These are phyloP conservation scores for Dimocarpus longan DNA, from an alignment of 345 rosid genomes.

Conservation along the genomic window DNA sequence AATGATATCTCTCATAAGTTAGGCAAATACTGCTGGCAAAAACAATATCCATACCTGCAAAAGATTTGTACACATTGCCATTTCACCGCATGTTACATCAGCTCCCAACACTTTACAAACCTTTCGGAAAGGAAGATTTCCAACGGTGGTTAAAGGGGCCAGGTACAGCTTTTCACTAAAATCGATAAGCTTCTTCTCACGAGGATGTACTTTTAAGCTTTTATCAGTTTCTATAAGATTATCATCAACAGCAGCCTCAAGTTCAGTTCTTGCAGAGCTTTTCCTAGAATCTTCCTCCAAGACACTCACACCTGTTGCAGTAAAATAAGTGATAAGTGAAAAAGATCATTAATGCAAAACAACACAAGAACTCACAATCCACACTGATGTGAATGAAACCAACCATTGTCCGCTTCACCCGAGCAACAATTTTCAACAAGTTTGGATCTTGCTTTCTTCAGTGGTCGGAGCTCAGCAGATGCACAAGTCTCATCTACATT, in stretches of 20 bases:
- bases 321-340: slow-evolving; percentile 16
- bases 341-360: slow-evolving; percentile 7
- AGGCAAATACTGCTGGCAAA: slow-evolving; percentile 1
- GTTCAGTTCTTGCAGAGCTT: slow-evolving; percentile 28
- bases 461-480: slow-evolving; percentile 55
- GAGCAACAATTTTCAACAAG: slow-evolving; percentile 37
- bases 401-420: slow-evolving; percentile 46
- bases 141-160: slow-evolving; percentile 95
- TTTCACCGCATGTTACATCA: slow-evolving; percentile 95
- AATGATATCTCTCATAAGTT: not conserved
- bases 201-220: slow-evolving; percentile 65
- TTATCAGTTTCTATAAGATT: slow-evolving; percentile 47
- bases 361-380: not conserved
- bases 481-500: slow-evolving; percentile 36
- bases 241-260: slow-evolving; percentile 31
- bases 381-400: slow-evolving; percentile 20
- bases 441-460: slow-evolving; percentile 66
- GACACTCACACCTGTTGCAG: slow-evolving; percentile 40
- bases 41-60: slow-evolving; percentile 63
- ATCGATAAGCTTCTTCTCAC: slow-evolving; percentile 88
- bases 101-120: slow-evolving; percentile 91
- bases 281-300: slow-evolving; percentile 35
- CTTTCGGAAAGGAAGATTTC: slow-evolving; percentile 96
- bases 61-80: slow-evolving; percentile 97
- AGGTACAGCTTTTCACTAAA: slow-evolving; percentile 87